phyloP scores from a whole-genome alignment of 208 protist genomes.

The Leishmania turanica region DNA sequence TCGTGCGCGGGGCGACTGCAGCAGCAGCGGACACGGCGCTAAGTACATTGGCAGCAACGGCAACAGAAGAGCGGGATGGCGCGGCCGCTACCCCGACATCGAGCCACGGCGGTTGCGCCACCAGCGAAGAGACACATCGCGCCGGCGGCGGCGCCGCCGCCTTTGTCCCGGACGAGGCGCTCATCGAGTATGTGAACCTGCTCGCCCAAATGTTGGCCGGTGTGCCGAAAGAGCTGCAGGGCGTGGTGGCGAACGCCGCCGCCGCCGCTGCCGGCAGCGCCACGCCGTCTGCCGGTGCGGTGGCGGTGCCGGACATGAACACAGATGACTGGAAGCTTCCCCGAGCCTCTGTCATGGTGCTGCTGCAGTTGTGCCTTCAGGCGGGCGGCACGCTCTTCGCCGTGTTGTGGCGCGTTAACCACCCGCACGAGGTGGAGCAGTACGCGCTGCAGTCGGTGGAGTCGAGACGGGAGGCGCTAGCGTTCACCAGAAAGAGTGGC shows the following conservation, averaged over 20 bases:
- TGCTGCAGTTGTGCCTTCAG: slow-evolving; percentile 57
- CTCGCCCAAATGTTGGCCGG: slow-evolving; percentile 68
- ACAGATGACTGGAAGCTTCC: slow-evolving; percentile 38
- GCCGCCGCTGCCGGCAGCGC: not conserved
- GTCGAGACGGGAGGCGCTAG: slow-evolving; percentile 36
- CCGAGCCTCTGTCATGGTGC: slow-evolving; percentile 33
- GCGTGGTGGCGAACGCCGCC: slow-evolving; percentile 20
- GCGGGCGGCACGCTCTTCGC: slow-evolving; percentile 62
- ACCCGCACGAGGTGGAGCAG: slow-evolving; percentile 61
- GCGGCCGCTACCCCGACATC: not conserved
- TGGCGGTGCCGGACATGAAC: not conserved
- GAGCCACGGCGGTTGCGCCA: slow-evolving; percentile 8
- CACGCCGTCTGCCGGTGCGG: slow-evolving; percentile 17
- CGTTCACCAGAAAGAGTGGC: slow-evolving; percentile 36
- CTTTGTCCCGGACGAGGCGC: slow-evolving; percentile 54
- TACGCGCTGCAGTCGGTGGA: slow-evolving; percentile 40
- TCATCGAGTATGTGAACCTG: slow-evolving; percentile 69
- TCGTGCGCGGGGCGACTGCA: slow-evolving; percentile 18
- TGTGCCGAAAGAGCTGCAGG: slow-evolving; percentile 65
- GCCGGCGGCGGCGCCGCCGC: slow-evolving; percentile 4
- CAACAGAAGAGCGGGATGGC: not conserved
- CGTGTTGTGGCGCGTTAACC: slow-evolving; percentile 75
- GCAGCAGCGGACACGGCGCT: not conserved
- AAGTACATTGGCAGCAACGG: not conserved
- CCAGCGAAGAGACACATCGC: not conserved